Evolutionary conservation across 2,329 filamentous ascomycete genomes (phyloP), one percentile per base, ranked within the genome.

Genomic region (Sporothrix mexicana): DNA sequence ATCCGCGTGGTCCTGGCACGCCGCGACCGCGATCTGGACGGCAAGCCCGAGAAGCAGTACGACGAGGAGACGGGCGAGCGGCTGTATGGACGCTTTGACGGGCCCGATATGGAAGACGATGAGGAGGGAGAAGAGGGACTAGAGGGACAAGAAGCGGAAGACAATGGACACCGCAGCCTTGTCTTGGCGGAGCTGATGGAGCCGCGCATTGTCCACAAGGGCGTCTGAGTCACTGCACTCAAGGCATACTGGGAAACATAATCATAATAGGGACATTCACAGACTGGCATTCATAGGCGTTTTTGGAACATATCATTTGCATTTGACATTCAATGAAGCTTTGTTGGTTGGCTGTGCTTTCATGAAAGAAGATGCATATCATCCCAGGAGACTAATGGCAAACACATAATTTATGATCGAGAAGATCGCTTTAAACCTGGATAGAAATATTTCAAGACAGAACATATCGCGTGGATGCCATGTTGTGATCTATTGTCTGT

Each of bases 11-110:
- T 86, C 12, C 85, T 97, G 2, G 93, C 94, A 2, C 86, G 86
- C 74, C 88, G 92, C 41, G 92, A 97, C 78, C 84, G 91, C 66
- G 81, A 86, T 13, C 81, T 85, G 5, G 85, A 88, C 71, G 79
- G 84, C 3, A 68, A 68, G 74, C 87, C 86, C 70, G 83, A 90
- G 75, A 91, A 88, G 77, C 80, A 82, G 20, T 90, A 90, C 75
- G 90, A 95, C 76, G 85, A 89, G 12, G 82, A 87, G 53, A 91
- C 92, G 0, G 94, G 93, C 0, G 85, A 92, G 74, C 87, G 93
- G 10, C 81, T 93, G 10, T 97, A 95, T 77, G 90, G 87, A 74
- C 92, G 90, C 73, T 96, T 97, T 76, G 93, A 97, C 77, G 90
- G 90, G 76, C 91, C 91, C 0, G 88, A 88, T 12, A 87, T 87